Evolutionary conservation across 352 stramenopile species (phyloP), one percentile per base, ranked within the genome.

Genomic region (Phytopythium montanum): DNA sequence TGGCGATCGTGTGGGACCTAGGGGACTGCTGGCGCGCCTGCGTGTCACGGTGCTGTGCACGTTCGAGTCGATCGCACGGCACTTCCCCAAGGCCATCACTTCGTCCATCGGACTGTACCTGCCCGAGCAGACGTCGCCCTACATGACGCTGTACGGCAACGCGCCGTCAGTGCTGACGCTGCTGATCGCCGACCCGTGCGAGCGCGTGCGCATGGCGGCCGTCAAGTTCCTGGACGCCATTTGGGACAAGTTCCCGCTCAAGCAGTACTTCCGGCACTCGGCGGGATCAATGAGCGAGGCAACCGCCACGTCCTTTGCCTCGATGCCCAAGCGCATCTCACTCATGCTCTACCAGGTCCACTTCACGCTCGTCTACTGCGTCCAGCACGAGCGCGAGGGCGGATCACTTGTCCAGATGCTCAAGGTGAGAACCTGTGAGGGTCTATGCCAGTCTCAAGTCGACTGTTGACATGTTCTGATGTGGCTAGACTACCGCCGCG

Each of bases 311-410:
- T 85, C 86, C 33, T 94, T 95, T 63, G 80, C 86, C n/a, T 93
- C 81, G 9, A 91, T 90, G 77, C 83, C 84, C 16, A 91, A 91
- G 52, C 77, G 84, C 0, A 85, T 92, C 19, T 90, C 85, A 41
- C 60, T 89, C 34, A 94, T 95, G 86, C 41, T 94, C 21, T 91
- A 90, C 53, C 86, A 94, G 67, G 78, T 92, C 7, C 84, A 94
- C 59, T 68, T 93, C 28, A 88, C 85, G 3, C 62, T 95, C 34
- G 82, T 93, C 56, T 91, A 91, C 41, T 87, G 76, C 46, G 86
- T 95, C 25, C 84, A 92, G 59, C 79, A 90, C 58, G 84, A 95
- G 54, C 87, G 82, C 41, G 81, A 90, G 19, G 59, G 70, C 0
- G 62, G 66, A 6, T 71, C 83, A 3, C 65, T 94, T 10, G 67